These are phyloP conservation scores for Myrica gale DNA, from an alignment of 306 rosid species.

Conservation along the genomic window DNA sequence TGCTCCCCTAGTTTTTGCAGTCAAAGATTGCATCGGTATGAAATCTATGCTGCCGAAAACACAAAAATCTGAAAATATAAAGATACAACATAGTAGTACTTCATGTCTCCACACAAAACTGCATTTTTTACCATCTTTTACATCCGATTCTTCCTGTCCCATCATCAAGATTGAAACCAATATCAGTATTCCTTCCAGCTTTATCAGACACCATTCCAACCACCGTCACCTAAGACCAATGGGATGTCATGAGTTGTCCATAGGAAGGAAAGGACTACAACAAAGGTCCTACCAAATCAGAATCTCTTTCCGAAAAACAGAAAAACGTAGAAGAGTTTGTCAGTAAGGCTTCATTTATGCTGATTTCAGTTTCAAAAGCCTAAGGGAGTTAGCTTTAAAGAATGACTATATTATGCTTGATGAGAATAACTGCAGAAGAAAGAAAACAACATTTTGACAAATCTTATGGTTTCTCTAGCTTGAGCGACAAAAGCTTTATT, in stretches of 20 bases:
- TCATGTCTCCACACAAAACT: constrained; percentile 7
- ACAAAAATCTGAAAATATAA: neutral
- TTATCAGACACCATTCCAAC: constrained; percentile 74
- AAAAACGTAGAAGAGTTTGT: neutral
- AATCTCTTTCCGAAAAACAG: neutral
- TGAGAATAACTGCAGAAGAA: neutral
- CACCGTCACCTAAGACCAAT: constrained; percentile 41
- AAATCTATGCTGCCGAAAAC: neutral
- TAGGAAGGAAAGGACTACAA: neutral
- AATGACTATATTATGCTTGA: neutral
- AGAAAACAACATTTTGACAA: neutral
- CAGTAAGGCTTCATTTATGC: neutral
- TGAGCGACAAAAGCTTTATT: neutral
- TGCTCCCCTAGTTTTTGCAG: neutral
- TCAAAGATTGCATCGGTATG: neutral
- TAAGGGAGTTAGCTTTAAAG: neutral
- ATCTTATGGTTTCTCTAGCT: neutral
- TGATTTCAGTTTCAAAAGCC: neutral
- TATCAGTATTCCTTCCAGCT: constrained; percentile 70
- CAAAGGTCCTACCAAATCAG: neutral
- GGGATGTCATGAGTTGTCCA: constrained; percentile 1
- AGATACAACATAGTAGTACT: neutral
- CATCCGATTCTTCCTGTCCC: constrained; percentile 86
- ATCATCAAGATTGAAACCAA: constrained; percentile 63
- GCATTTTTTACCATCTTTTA: constrained; percentile 72